These are phyloP conservation scores for Colletotrichum falcatum DNA, from an alignment of 2,329 filamentous ascomycete species.

Conservation along the genomic window DNA sequence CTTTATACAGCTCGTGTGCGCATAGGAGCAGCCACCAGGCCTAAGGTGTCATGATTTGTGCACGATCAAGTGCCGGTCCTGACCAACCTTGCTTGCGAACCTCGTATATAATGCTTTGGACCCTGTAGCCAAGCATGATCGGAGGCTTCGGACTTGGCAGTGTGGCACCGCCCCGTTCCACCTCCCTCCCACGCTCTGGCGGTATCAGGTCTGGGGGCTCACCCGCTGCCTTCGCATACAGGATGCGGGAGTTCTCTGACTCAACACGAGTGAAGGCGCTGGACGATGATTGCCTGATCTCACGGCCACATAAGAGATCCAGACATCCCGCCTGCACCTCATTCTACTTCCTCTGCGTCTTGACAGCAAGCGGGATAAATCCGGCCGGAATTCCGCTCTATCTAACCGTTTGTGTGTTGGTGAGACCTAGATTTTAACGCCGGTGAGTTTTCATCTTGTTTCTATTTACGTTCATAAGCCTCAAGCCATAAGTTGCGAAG, in stretches of 20 bases:
- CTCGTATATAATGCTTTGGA: not conserved
- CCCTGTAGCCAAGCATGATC: not conserved
- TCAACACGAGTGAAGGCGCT: not conserved
- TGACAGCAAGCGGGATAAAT: not conserved
- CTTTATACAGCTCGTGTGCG: not conserved
- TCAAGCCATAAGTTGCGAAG: not conserved
- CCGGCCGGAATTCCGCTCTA: not conserved
- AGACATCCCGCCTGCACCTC: not conserved
- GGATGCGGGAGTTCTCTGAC: too few relatives aligned
- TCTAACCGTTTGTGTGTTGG: not conserved
- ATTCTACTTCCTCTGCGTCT: not conserved
- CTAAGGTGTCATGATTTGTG: not conserved
- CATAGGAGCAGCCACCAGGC: not conserved
- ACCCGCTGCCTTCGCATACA: not conserved
- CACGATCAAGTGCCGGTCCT: not conserved
- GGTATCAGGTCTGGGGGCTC: not conserved
- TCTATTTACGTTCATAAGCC: not conserved
- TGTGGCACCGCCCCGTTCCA: not conserved
- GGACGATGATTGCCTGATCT: not conserved
- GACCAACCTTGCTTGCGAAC: not conserved
- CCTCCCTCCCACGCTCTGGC: not conserved
- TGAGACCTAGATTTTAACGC: accelerated
- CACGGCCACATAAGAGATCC: not conserved
- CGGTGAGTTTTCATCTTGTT: not conserved
- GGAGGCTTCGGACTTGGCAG: not conserved